phyloP scores from a whole-genome alignment of 208 protist genomes.

The Herpetomonas samuelpessoai region DNA sequence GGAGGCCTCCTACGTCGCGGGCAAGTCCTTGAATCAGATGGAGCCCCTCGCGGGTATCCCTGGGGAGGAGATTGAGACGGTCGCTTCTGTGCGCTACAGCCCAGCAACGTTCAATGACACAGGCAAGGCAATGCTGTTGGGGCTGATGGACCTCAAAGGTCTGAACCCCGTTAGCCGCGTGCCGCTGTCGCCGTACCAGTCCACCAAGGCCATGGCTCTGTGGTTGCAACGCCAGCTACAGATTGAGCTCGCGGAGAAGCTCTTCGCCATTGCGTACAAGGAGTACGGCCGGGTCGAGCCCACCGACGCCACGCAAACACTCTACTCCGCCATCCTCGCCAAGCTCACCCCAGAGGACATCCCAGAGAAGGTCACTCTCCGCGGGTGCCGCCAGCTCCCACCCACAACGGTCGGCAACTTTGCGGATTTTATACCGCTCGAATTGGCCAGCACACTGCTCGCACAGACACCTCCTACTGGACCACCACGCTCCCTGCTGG shows the following conservation, averaged over 20 bases:
- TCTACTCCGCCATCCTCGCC: slow-evolving; percentile 29
- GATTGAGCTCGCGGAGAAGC: slow-evolving; percentile 64
- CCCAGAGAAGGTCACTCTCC: slow-evolving; percentile 63
- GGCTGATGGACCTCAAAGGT: slow-evolving; percentile 75
- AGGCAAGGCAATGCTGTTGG: slow-evolving; percentile 68
- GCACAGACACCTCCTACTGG: slow-evolving; percentile 55
- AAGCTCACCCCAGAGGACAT: slow-evolving; percentile 47
- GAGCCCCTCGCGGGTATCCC: slow-evolving; percentile 26
- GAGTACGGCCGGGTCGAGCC: slow-evolving; percentile 26
- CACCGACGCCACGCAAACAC: slow-evolving; percentile 8
- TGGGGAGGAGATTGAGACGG: slow-evolving; percentile 21
- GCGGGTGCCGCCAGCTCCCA: slow-evolving; percentile 49
- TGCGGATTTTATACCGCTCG: slow-evolving; percentile 48
- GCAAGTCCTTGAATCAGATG: slow-evolving; percentile 54
- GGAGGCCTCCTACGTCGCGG: slow-evolving; percentile 89
- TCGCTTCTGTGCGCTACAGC: slow-evolving; percentile 26
- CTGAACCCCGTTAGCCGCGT: slow-evolving; percentile 80
- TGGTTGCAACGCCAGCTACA: slow-evolving; percentile 80
- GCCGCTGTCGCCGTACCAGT: slow-evolving; percentile 48
- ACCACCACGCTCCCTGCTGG: slow-evolving; percentile 61
- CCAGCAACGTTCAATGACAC: slow-evolving; percentile 71
- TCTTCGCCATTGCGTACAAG: slow-evolving; percentile 65
- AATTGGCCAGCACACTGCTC: slow-evolving; percentile 46
- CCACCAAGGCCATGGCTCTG: slow-evolving; percentile 40
- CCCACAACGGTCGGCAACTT: slow-evolving; percentile 51